These are phyloP conservation scores for Backusella tuberculispora DNA, from an alignment of 192 early-diverging fungal genomes.

Conservation along the genomic window DNA sequence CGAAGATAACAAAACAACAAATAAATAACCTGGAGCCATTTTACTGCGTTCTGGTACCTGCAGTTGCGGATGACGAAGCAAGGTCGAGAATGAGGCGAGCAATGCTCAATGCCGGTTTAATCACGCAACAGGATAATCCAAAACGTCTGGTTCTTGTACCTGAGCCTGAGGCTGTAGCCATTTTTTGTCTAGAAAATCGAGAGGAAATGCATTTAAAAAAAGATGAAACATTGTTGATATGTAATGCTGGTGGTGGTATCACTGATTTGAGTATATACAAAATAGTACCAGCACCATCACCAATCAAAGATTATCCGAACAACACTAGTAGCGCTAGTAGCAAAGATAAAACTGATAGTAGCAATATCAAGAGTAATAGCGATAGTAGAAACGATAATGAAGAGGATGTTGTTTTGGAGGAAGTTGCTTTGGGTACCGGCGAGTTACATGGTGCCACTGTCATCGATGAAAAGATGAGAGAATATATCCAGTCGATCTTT, in stretches of 20 bases:
- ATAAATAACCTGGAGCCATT: neutral
- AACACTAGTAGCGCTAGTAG: no score
- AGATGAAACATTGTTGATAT: neutral
- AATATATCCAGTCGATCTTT: conserved; percentile 1
- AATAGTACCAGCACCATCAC: neutral
- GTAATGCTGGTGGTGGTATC: conserved; percentile 8
- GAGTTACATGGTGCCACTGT: neutral
- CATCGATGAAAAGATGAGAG: neutral
- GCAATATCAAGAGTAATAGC: neutral
- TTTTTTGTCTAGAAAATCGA: conserved; percentile 5
- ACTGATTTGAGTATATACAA: conserved; percentile 6
- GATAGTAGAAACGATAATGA: neutral
- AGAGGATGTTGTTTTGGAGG: neutral
- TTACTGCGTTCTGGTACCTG: neutral
- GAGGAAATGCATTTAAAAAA: neutral
- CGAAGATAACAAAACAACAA: neutral
- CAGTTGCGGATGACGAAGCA: neutral
- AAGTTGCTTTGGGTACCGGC: neutral
- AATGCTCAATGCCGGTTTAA: neutral
- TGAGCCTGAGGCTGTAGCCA: neutral
- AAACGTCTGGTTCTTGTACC: neutral
- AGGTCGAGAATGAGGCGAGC: conserved; percentile 2
- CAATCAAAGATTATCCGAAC: neutral
- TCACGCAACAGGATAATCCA: neutral
- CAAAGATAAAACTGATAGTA: no score